phyloP scores from a whole-genome alignment of 164 flowering plant genomes.

The Berberis thunbergii region DNA sequence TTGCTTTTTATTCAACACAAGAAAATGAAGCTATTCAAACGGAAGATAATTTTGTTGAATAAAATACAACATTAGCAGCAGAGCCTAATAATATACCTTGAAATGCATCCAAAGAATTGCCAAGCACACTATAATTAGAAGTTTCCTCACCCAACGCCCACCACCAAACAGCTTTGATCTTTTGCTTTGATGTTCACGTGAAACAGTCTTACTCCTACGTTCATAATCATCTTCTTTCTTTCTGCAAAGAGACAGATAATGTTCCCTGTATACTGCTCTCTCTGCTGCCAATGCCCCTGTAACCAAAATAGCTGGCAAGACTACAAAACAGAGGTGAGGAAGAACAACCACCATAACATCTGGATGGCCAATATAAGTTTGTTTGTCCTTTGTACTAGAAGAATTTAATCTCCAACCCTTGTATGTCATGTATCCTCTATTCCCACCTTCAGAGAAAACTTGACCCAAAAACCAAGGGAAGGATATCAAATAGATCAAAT shows the following conservation, averaged over 20 bases:
- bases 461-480: constrained; percentile 82
- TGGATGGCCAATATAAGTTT: constrained; percentile 57
- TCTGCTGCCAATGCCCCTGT: constrained; percentile 53
- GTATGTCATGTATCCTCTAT: constrained; percentile 65
- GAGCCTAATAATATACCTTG: constrained; percentile 33
- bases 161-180: constrained; percentile 14
- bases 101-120: constrained; percentile 61
- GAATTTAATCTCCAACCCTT: constrained; percentile 64
- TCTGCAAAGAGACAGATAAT: constrained; percentile 38
- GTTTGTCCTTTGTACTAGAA: constrained; percentile 8
- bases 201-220: background rate
- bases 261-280: constrained; percentile 30
- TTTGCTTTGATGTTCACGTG: background rate
- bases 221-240: constrained; percentile 70
- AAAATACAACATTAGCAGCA: too few relatives aligned
- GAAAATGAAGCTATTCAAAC: too few relatives aligned
- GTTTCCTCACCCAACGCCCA: constrained; percentile 47
- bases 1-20: too few relatives aligned
- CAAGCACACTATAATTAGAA: constrained; percentile 44
- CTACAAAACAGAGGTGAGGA: constrained; percentile 58
- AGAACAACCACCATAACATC: constrained; percentile 87
- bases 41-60: too few relatives aligned
- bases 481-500: constrained; percentile 47
- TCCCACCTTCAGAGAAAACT: constrained; percentile 49
- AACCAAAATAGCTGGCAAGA: constrained; percentile 55